Percentiles rank a stretch among this genome's conserved stretches.
Conservation (phyloP, 2,329 filamentous ascomycete species). For the Sporothrix pallida region DNA sequence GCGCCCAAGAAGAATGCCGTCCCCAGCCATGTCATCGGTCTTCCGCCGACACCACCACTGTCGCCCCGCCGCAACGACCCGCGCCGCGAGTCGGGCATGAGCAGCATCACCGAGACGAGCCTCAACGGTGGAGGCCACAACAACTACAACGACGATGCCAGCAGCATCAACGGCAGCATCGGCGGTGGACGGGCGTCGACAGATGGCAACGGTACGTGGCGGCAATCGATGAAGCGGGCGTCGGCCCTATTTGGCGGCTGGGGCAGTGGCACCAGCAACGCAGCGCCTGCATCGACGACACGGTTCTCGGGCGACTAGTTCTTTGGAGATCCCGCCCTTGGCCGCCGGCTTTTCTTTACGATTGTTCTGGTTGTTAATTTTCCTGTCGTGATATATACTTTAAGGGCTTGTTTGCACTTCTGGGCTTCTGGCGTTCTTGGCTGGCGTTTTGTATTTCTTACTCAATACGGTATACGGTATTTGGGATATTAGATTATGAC, state of each 20-base stretch:
- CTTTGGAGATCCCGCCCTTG: background rate
- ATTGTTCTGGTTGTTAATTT: background rate
- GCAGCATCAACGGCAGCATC: background rate
- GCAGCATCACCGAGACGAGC: constrained; percentile 31
- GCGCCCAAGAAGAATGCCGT: background rate
- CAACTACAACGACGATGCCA: background rate
- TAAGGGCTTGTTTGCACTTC: background rate
- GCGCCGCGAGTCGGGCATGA: constrained; percentile 32
- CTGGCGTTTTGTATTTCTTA: constrained; percentile 7
- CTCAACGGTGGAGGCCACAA: background rate
- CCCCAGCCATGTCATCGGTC: background rate
- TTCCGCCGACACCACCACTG: constrained; percentile 35
- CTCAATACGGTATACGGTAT: background rate
- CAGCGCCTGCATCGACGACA: constrained; percentile 4
- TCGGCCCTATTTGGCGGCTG: constrained; percentile 30
- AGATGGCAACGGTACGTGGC: background rate
- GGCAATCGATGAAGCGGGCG: constrained; percentile 33
- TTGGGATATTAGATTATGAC: background rate
- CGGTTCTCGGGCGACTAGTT: constrained; percentile 32
- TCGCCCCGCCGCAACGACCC: constrained; percentile 32
- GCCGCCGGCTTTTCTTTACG: constrained; percentile 2
- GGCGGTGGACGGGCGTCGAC: background rate
- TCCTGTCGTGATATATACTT: background rate
- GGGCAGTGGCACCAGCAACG: background rate
- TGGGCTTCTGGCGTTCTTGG: constrained; percentile 3